Evolutionary conservation across 2,329 filamentous ascomycete species (phyloP).

Genomic region (Cladosporium sp.): DNA sequence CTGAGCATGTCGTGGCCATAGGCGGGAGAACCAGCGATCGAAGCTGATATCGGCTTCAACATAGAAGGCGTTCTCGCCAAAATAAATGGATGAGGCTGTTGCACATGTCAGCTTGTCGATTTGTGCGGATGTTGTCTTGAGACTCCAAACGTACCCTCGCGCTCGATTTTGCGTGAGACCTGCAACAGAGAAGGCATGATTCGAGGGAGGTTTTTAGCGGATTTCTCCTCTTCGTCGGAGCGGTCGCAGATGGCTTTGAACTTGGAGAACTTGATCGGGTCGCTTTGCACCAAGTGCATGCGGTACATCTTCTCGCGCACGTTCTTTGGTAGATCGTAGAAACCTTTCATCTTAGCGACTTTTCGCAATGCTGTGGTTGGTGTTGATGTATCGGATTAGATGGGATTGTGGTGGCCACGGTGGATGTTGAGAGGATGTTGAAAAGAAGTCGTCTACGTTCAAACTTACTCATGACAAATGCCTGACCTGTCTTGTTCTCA

Average conservation of each 20-base stretch:
- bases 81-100: slow-evolving; percentile 28
- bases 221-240: not conserved
- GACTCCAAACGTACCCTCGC: not conserved
- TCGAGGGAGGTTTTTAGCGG: not conserved
- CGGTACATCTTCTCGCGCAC: not conserved
- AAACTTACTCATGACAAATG: not conserved
- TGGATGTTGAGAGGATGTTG: not conserved
- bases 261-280: not conserved
- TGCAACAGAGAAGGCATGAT: not conserved
- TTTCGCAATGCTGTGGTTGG: not conserved
- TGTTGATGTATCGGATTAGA: not conserved
- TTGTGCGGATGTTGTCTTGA: too few relatives aligned
- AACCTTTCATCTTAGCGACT: not conserved
- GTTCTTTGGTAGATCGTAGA: not conserved
- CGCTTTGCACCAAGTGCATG: not conserved
- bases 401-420: not conserved
- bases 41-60: too few relatives aligned
- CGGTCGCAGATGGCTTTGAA: not conserved
- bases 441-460: not conserved
- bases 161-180: not conserved
- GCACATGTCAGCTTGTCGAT: not conserved
- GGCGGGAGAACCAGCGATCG: too few relatives aligned
- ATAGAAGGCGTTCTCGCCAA: slow-evolving; percentile 22
- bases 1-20: too few relatives aligned
- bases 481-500: not conserved